Evolutionary conservation across 192 early-diverging fungal species (phyloP), one percentile per base, ranked within the genome.

Genomic region (Coemansia sp.): DNA sequence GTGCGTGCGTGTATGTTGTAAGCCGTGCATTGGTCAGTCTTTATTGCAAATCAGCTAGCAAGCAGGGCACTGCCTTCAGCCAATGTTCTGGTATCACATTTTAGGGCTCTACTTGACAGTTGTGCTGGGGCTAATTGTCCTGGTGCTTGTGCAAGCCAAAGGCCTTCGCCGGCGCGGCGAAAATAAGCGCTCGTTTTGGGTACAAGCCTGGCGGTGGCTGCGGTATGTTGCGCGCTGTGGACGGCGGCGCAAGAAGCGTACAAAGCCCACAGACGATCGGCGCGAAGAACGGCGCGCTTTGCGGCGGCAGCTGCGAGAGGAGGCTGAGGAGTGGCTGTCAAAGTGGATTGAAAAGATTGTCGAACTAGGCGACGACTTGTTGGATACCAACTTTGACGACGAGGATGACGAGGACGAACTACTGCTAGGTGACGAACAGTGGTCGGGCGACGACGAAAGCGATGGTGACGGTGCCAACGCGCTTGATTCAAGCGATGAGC

Each of bases 361-460:
- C 14, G 76, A 79, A 67, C 71, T 79, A 14, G 76, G 76, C 51
- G 78, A 81, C n/a, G 78, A 81, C 42, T 59, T 74, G 40, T 36
- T 81, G 34, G 78, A 75, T 47, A 62, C 47, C 2, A 62, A 71
- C 49, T 65, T 71, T 68, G 68, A 59, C 62, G 78, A 81, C 28
- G 66, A 73, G 0, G 78, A 71, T 3, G 72, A 81, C 4, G 78
- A 81, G 3, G 76, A 79, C 60, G 76, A 79, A 40, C 51, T 49
- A 15, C 40, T 64, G 50, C 44, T 17, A 3, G 58, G 62, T 60
- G 68, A 70, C 17, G 74, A 76, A 10, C 74, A 28, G 40, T 57
- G 57, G n/a, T 73, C 72, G 14, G 57, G 64, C 38, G 68, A 74
- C 25, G 68, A 75, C 9, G 58, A 6, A 34, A 65, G 72, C 62